Evolutionary conservation across 345 rosid species (phyloP).

Genomic region (Sonneratia caseolaris): DNA sequence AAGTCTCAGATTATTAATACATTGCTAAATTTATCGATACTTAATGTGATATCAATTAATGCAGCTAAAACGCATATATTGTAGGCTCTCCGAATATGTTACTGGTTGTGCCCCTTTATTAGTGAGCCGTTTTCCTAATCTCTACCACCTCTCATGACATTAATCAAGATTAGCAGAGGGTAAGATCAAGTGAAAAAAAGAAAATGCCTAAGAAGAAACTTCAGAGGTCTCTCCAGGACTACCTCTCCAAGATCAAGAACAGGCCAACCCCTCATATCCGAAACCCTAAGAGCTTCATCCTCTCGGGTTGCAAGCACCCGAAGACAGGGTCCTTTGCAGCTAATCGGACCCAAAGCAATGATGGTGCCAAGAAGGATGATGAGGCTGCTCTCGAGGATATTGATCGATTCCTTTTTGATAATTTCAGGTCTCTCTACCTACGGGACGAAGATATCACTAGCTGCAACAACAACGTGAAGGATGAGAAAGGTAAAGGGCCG

Average conservation of each 20-base stretch:
- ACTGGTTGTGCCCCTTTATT: too few relatives aligned
- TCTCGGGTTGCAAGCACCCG: conserved; percentile 46
- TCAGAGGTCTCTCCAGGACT: conserved; percentile 49
- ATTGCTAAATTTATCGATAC: too few relatives aligned
- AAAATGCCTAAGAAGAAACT: conserved; percentile 55
- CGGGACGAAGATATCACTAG: conserved; percentile 18
- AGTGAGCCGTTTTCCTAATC: not conserved
- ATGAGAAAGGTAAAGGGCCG: conserved; percentile 4
- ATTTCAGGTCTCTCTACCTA: conserved; percentile 70
- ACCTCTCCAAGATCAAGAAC: conserved; percentile 53
- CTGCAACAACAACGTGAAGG: not conserved
- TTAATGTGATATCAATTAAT: not conserved
- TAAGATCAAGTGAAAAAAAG: not conserved
- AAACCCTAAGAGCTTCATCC: conserved; percentile 37
- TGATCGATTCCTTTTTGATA: conserved; percentile 72
- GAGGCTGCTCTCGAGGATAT: conserved; percentile 71
- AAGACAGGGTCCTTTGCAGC: conserved; percentile 52
- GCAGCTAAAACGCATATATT: not conserved
- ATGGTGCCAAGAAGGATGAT: not conserved
- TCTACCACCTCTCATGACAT: not conserved
- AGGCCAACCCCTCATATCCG: conserved; percentile 26
- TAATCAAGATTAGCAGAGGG: too few relatives aligned
- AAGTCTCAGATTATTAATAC: too few relatives aligned
- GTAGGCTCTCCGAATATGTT: not conserved
- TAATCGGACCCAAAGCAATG: conserved; percentile 6